A percentile compares a stretch with the other conserved stretches of the same genome.
phyloP scores from a whole-genome alignment of 148 eudicot genomes.

The Chenopodium berlandieri region DNA sequence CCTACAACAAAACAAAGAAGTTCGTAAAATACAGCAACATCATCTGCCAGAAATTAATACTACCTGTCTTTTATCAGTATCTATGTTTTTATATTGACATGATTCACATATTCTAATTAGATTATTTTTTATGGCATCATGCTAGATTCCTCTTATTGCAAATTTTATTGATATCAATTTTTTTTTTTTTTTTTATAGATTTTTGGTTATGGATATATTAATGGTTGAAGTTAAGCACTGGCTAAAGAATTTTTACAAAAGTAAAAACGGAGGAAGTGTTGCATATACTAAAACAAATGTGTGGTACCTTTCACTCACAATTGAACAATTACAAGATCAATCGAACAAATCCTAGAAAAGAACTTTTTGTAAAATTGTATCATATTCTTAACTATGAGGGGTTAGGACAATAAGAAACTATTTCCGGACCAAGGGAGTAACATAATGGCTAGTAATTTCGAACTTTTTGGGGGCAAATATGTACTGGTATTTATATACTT shows the following conservation, averaged over 20 bases:
- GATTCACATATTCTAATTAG: too few species aligned
- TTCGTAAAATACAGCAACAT: neutral
- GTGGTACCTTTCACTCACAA: too few species aligned
- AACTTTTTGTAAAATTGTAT: neutral
- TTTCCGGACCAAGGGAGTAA: neutral
- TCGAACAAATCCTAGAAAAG: neutral
- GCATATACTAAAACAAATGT: too few species aligned
- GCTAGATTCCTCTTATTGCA: too few species aligned
- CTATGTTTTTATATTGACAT: too few species aligned
- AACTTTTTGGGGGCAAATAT: neutral
- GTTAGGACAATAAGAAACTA: neutral
- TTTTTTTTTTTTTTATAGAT: too few species aligned
- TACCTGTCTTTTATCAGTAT: too few species aligned
- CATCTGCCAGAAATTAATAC: neutral
- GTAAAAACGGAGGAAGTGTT: neutral
- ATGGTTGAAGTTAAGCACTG: too few species aligned
- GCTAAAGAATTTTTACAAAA: too few species aligned
- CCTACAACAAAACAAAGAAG: slow-evolving; percentile 22
- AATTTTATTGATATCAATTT: too few species aligned
- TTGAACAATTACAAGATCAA: neutral
- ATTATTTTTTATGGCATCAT: too few species aligned
- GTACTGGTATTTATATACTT: neutral
- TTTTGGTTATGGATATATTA: too few species aligned
- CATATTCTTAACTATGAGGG: neutral
- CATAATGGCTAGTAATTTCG: neutral